These are phyloP conservation scores for Melocanna baccifera DNA, from an alignment of 176 grass and related monocot species.

Conservation along the genomic window DNA sequence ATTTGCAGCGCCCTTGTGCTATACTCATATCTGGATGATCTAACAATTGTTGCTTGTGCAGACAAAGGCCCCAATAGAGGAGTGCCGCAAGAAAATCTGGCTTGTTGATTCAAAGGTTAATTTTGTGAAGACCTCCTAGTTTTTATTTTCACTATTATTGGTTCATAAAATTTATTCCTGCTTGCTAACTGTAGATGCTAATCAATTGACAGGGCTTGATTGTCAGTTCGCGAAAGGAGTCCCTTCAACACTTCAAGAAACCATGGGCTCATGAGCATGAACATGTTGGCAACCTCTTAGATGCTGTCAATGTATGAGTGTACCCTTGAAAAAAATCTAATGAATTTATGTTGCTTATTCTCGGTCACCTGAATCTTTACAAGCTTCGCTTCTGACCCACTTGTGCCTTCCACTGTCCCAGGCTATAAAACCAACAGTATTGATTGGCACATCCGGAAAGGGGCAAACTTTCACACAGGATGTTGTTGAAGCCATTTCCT, in stretches of 20 bases:
- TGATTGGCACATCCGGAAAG: constrained; percentile 95
- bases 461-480: constrained; percentile 95
- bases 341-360: neutral
- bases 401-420: constrained; percentile 20
- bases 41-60: constrained; percentile 35
- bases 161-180: neutral
- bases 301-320: constrained; percentile 63
- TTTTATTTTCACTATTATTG: constrained; percentile 14
- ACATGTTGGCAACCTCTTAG: constrained; percentile 61
- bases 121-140: neutral
- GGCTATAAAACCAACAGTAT: constrained; percentile 79
- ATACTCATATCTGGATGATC: neutral
- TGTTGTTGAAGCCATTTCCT: constrained; percentile 78
- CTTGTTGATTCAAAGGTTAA: constrained; percentile 96
- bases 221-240: constrained; percentile 64
- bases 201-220: constrained; percentile 69
- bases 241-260: constrained; percentile 99
- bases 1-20: neutral
- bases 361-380: neutral
- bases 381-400: constrained; percentile 20
- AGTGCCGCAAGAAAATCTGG: constrained; percentile 89
- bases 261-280: constrained; percentile 94
- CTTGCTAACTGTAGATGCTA: constrained; percentile 36
- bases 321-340: neutral
- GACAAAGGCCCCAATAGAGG: constrained; percentile 73